Percentiles rank a stretch among this genome's conserved stretches.
These are phyloP conservation scores for Emergomyces orientalis DNA, from an alignment of 2,329 filamentous ascomycete genomes.

Conservation along the genomic window DNA sequence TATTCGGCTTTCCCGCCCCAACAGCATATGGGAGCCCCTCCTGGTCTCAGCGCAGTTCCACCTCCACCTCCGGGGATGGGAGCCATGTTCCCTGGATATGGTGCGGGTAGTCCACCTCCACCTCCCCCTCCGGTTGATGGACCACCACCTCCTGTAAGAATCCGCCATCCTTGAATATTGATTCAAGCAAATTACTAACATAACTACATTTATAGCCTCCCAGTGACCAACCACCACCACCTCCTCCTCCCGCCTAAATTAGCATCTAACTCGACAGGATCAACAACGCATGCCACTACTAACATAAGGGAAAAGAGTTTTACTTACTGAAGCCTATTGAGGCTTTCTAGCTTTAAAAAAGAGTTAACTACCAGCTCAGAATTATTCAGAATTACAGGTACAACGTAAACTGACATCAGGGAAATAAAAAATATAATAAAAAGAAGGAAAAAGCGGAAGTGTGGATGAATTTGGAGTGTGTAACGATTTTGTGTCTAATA, in stretches of 20 bases:
- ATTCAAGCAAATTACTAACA: slow-evolving; percentile 12
- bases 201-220: slow-evolving; percentile 31
- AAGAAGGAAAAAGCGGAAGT: neutral
- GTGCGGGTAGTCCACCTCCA: slow-evolving; percentile 26
- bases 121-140: slow-evolving; percentile 36
- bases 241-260: slow-evolving; percentile 45
- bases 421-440: neutral
- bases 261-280: neutral
- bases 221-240: slow-evolving; percentile 53
- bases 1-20: slow-evolving; percentile 41
- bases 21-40: slow-evolving; percentile 44
- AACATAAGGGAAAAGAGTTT: neutral
- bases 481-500: neutral
- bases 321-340: neutral
- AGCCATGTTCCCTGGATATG: slow-evolving; percentile 30
- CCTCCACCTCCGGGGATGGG: slow-evolving; percentile 46
- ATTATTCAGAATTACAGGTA: neutral
- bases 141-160: slow-evolving; percentile 35
- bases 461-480: neutral
- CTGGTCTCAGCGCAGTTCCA: slow-evolving; percentile 49
- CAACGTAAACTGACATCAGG: neutral
- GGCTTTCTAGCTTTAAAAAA: neutral
- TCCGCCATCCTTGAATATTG: neutral
- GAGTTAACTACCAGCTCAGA: neutral
- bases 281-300: neutral